Conservation (phyloP, 768 basidiomycete species). For the Suillus spraguei region DNA sequence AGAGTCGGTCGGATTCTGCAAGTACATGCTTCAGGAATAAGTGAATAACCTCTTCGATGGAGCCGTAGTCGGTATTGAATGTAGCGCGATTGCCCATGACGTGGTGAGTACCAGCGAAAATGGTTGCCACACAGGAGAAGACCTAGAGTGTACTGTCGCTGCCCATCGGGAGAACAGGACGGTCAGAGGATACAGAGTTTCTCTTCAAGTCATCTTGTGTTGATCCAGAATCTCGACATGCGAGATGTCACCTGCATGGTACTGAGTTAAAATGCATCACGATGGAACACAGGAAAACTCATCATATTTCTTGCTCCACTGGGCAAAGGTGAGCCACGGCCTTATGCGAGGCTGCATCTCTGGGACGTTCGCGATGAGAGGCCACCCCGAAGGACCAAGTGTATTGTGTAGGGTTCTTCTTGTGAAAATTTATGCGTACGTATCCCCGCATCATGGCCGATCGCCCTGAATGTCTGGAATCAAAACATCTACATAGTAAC, state of each 20-base stretch:
- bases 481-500: too few relatives aligned
- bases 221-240: slow-evolving; percentile 63
- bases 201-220: slow-evolving; percentile 53
- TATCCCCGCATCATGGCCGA: too few relatives aligned
- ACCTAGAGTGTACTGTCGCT: slow-evolving; percentile 36
- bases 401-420: too few relatives aligned
- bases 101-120: slow-evolving; percentile 42
- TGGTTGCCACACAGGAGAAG: slow-evolving; percentile 42
- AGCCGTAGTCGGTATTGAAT: slow-evolving; percentile 16
- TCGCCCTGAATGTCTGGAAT: too few relatives aligned
- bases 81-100: slow-evolving; percentile 40
- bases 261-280: too few relatives aligned
- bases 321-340: too few relatives aligned
- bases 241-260: slow-evolving; percentile 20
- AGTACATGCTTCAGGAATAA: slow-evolving; percentile 44
- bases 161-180: slow-evolving; percentile 49
- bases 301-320: too few relatives aligned
- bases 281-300: too few relatives aligned
- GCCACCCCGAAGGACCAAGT: too few relatives aligned
- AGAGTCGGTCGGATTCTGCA: slow-evolving; percentile 34
- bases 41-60: slow-evolving; percentile 42
- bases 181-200: slow-evolving; percentile 65
- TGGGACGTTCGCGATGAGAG: too few relatives aligned
- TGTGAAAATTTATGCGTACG: too few relatives aligned
- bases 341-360: too few relatives aligned